phyloP scores from a whole-genome alignment of 768 basidiomycete genomes.

The Pulveroboletus ravenelii region DNA sequence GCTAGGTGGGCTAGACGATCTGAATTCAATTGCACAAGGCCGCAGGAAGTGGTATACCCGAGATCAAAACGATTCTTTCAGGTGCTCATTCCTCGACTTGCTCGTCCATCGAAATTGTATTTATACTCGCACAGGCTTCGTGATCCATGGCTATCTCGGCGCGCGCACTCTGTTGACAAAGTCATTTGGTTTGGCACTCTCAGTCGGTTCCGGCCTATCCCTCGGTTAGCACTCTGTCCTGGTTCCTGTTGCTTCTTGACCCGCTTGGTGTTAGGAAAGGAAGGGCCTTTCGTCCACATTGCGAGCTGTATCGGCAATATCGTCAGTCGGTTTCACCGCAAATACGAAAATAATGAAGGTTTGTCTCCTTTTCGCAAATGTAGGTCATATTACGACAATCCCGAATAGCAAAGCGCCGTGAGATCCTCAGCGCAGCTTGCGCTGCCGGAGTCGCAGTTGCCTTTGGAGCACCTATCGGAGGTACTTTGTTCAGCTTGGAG shows the following conservation, averaged over 20 bases:
- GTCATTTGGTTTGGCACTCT: constrained; percentile 80
- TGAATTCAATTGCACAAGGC: constrained; percentile 46
- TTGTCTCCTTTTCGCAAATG: constrained; percentile 11
- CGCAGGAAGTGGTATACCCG: constrained; percentile 93
- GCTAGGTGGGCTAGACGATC: constrained; percentile 1
- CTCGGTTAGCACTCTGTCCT: constrained; percentile 46
- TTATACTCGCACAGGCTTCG: constrained; percentile 59
- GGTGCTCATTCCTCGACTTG: constrained; percentile 36
- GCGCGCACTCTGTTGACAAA: constrained; percentile 87
- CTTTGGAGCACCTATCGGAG: constrained; percentile 95
- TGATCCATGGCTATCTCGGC: constrained; percentile 96
- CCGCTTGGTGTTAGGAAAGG: constrained; percentile 43
- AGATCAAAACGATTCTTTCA: constrained; percentile 92
- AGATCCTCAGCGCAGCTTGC: constrained; percentile 92
- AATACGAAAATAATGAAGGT: constrained; percentile 98
- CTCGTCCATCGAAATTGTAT: constrained; percentile 8
- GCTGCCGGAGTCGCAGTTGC: constrained; percentile 98
- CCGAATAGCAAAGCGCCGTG: constrained; percentile 76
- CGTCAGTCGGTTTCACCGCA: constrained; percentile 73
- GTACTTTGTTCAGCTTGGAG: constrained; percentile 88
- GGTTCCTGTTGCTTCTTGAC: constrained; percentile 1
- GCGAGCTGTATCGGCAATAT: constrained; percentile 93
- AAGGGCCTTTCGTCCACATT: constrained; percentile 86
- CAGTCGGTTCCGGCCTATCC: constrained; percentile 88
- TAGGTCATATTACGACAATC: not conserved